Percentiles rank a stretch among this genome's conserved stretches.
These are phyloP conservation scores for Rhizomucor pusillus DNA, from an alignment of 371 early-diverging fungal genomes.

Conservation along the genomic window DNA sequence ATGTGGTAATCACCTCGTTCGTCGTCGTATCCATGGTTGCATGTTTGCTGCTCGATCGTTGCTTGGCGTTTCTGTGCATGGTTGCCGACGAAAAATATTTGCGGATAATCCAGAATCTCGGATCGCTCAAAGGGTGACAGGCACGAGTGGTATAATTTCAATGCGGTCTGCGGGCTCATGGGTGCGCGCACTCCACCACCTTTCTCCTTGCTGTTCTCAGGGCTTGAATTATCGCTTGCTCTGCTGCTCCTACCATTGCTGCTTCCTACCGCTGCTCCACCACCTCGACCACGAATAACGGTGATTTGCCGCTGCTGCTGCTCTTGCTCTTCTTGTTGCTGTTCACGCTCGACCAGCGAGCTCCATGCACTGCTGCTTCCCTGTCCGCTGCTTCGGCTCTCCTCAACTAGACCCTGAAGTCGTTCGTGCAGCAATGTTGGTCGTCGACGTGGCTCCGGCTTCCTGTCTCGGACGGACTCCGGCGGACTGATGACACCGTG, in stretches of 20 bases:
- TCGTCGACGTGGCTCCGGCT: slow-evolving; percentile 4
- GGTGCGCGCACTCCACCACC: slow-evolving; percentile 23
- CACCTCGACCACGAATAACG: slow-evolving; percentile 20
- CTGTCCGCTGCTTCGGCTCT: not conserved
- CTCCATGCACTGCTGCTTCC: slow-evolving; percentile 5
- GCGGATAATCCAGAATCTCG: slow-evolving; percentile 78
- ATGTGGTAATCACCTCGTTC: slow-evolving; percentile 81
- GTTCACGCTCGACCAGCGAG: slow-evolving; percentile 21
- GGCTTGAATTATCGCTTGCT: slow-evolving; percentile 8
- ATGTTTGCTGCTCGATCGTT: slow-evolving; percentile 38
- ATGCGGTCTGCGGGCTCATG: slow-evolving; percentile 48
- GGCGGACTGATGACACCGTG: slow-evolving; percentile 16
- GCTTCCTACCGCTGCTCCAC: slow-evolving; percentile 11
- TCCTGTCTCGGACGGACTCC: slow-evolving; percentile 9
- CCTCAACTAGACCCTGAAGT: slow-evolving; percentile 18
- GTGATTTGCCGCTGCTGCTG: slow-evolving; percentile 4
- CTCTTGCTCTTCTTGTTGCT: not conserved
- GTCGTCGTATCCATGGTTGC: slow-evolving; percentile 82
- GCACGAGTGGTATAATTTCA: slow-evolving; percentile 59
- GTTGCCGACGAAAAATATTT: slow-evolving; percentile 85
- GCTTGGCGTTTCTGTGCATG: slow-evolving; percentile 58
- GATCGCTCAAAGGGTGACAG: slow-evolving; percentile 78
- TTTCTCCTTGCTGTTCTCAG: not conserved
- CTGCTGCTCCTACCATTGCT: not conserved
- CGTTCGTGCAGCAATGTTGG: slow-evolving; percentile 17